These are phyloP conservation scores for Linaria vulgaris DNA, from an alignment of 257 asterid species.

Conservation along the genomic window DNA sequence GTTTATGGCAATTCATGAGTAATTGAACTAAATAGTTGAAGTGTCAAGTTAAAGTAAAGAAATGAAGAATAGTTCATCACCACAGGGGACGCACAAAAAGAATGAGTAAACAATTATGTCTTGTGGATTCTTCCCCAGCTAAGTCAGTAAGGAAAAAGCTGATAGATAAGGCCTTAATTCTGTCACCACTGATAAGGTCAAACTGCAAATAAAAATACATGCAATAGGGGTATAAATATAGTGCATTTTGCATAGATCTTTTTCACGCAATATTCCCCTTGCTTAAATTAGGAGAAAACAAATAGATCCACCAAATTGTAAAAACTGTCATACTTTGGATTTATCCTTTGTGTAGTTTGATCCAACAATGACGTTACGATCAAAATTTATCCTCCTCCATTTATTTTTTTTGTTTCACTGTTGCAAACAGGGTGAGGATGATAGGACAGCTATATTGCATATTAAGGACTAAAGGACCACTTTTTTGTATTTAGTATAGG, in stretches of 20 bases:
- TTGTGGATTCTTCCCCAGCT: too few relatives aligned
- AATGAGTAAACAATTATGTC: too few relatives aligned
- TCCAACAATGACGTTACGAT: conserved; percentile 39
- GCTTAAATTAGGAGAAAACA: conserved; percentile 4
- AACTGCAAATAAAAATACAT: not conserved
- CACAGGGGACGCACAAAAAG: too few relatives aligned
- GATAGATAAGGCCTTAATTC: too few relatives aligned
- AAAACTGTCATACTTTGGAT: conserved; percentile 22
- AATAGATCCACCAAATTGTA: conserved; percentile 23
- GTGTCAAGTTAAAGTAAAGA: too few relatives aligned
- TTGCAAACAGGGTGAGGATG: not conserved
- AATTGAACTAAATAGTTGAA: too few relatives aligned
- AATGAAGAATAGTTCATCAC: too few relatives aligned
- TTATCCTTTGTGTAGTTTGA: conserved; percentile 25
- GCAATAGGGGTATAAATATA: not conserved
- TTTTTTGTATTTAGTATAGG: not conserved
- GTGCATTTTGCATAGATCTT: not conserved
- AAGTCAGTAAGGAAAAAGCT: too few relatives aligned
- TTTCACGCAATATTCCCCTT: conserved; percentile 9
- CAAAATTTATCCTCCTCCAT: conserved; percentile 9
- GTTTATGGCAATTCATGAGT: too few relatives aligned
- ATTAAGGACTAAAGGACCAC: conserved; percentile 22
- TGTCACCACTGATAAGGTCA: not conserved
- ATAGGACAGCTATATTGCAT: conserved; percentile 2
- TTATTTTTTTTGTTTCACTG: not conserved